Percentiles rank a stretch among this genome's conserved stretches.
Evolutionary conservation across 2,329 filamentous ascomycete species (phyloP).

Genomic region (Phaeomoniella chlamydospora): DNA sequence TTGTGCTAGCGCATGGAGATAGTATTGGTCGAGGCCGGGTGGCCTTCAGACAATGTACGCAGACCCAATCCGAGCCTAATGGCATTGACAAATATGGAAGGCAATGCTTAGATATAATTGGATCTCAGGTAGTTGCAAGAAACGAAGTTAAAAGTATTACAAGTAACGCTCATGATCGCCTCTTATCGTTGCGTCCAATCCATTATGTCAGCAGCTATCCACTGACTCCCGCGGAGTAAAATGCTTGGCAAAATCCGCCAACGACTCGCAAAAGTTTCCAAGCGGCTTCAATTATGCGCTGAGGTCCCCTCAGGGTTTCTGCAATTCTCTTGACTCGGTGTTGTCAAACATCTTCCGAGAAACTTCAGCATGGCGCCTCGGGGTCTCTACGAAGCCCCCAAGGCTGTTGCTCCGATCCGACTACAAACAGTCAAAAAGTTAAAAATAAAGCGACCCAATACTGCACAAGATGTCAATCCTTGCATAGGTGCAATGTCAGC

Average conservation of each 20-base stretch:
- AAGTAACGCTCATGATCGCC: no score
- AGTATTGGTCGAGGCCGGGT: neutral
- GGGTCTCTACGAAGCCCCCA: slow-evolving; percentile 21
- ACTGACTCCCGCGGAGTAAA: neutral
- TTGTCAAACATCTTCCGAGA: no score
- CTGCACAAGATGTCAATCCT: slow-evolving; percentile 44
- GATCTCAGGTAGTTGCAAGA: no score
- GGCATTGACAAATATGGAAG: no score
- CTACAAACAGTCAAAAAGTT: slow-evolving; percentile 37
- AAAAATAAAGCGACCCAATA: slow-evolving; percentile 49
- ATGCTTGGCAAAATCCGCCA: neutral
- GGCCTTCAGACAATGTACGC: neutral
- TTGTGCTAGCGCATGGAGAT: neutral
- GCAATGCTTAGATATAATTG: no score
- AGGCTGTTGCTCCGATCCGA: slow-evolving; percentile 27
- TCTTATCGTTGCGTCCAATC: no score
- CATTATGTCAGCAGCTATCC: neutral
- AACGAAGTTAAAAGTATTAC: no score
- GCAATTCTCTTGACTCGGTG: no score
- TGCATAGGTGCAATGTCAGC: slow-evolving; percentile 53
- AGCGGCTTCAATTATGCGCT: no score
- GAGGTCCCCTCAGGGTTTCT: no score
- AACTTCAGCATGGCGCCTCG: no score
- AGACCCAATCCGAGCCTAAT: neutral
- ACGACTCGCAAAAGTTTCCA: neutral